Conservation (phyloP, 2,329 filamentous ascomycete species). For the Trematosphaeria pertusa region DNA sequence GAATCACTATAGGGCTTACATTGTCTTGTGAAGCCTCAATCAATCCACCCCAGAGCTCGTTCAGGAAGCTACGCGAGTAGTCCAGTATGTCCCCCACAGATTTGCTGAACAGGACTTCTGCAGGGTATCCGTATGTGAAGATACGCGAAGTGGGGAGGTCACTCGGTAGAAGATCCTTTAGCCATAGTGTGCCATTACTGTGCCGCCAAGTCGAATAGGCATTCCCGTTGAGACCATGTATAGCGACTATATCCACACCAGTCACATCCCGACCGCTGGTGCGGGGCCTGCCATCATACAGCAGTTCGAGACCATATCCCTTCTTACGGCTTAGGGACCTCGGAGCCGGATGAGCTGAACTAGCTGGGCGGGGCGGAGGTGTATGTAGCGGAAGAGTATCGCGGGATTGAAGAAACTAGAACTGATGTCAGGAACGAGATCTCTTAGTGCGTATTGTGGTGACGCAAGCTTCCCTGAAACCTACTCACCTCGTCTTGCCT, state of each 20-base stretch:
- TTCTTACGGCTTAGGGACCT: background rate
- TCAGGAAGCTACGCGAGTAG: constrained; percentile 24
- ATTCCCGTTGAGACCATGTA: constrained; percentile 53
- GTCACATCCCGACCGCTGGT: background rate
- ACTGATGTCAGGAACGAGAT: background rate
- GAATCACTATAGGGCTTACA: constrained; percentile 1
- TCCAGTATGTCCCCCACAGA: constrained; percentile 23
- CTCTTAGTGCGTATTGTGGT: background rate
- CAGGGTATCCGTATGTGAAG: constrained; percentile 33
- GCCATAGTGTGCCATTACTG: constrained; percentile 41
- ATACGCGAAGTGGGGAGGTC: constrained; percentile 25
- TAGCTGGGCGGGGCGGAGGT: background rate
- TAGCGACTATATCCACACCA: constrained; percentile 46
- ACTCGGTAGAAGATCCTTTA: constrained; percentile 45
- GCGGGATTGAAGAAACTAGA: background rate
- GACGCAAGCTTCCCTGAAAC: background rate
- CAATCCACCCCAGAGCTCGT: constrained; percentile 12
- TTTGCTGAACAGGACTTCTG: constrained; percentile 26
- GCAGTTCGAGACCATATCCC: background rate
- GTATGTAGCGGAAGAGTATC: background rate
- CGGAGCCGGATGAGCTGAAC: background rate
- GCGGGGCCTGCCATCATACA: background rate
- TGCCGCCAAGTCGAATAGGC: constrained; percentile 50
- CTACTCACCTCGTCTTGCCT: background rate
- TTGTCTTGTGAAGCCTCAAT: constrained; percentile 4